Base-by-base conservation (phyloP, 192 early-diverging fungal genomes). In the Phycomyces blakesleeanus region DNA sequence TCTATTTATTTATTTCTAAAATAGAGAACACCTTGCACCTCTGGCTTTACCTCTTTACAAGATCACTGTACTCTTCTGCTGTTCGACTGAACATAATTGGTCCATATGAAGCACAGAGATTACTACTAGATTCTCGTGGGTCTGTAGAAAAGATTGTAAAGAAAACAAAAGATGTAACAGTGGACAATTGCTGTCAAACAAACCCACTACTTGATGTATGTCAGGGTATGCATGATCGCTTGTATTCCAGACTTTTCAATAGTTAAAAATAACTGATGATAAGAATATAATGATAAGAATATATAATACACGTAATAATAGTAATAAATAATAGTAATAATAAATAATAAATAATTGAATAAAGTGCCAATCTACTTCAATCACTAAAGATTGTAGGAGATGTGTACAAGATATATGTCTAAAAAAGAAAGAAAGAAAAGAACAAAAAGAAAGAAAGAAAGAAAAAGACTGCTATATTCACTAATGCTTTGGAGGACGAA, bases 61-160 rank as follows among this genome's bases (percentile, higher is more conserved):
- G 95, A 11, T 82, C 90, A n/a, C 70, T 93, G 9, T 81, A 94
- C 51, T 94, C 92, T 1, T 87, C 93, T 0, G 93, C 92, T 6
- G 88, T 98, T 22, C 82, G 95, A 11, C 78, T 98, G 27, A 95
- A 94, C 66, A 78, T 96, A 8, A 78, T 93, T 47, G 95, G 95
- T 1, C 95, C 95, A 6, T 93, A 94, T 69, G 82, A 88, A 54
- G 92, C 90, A 5, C 95, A 97, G 64, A 75, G 82, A 38, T 72
- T 90, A 22, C 76, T 94, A 63, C 75, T 86, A 55, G 72, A 85
- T 47, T 81, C 84, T 22, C 78, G 86, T 37, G 62, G 65, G 15
- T 68, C 68, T 16, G 79, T 86, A 55, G 74, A 81, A 57, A 69
- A 68, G 18, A 76, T 80, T 26, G 70, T 79, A 39, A 42, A 68